Evolutionary conservation across 169 alveolate species (phyloP).

Genomic region (Babesia bigemina): DNA sequence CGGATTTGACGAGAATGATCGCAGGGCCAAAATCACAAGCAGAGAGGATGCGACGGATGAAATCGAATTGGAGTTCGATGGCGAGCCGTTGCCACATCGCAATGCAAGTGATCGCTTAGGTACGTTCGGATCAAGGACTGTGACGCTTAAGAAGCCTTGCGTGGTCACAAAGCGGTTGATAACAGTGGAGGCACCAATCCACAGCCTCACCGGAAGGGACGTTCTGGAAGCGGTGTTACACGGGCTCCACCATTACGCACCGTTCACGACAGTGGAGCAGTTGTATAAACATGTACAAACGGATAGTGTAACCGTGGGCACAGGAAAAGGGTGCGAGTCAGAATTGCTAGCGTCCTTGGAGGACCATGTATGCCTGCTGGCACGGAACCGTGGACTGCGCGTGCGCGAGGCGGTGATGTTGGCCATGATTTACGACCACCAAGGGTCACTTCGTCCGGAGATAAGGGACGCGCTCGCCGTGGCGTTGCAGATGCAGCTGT

Average conservation of each 20-base stretch:
- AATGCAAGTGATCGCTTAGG: background rate
- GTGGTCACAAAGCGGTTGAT: constrained; percentile 23
- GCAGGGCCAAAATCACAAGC: constrained; percentile 31
- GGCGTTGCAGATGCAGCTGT: constrained; percentile 28
- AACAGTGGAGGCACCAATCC: constrained; percentile 41
- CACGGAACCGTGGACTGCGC: constrained; percentile 2
- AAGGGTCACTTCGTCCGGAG: constrained; percentile 8
- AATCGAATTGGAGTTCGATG: constrained; percentile 1
- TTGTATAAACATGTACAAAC: background rate
- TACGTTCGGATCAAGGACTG: background rate
- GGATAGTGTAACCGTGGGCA: background rate
- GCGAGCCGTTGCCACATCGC: background rate
- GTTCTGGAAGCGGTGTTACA: constrained; percentile 7
- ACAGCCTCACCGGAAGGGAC: constrained; percentile 27
- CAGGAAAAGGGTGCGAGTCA: too few species aligned
- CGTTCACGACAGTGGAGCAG: background rate
- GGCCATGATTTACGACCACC: constrained; percentile 35
- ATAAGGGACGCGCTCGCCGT: constrained; percentile 22
- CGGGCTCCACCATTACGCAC: background rate
- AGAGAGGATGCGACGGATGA: constrained; percentile 44
- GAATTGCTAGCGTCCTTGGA: background rate
- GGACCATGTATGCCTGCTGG: constrained; percentile 19
- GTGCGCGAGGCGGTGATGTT: constrained; percentile 26
- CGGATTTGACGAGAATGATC: constrained; percentile 52
- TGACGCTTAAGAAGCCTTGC: constrained; percentile 22